Evolutionary conservation across 371 early-diverging fungal genomes (phyloP).

Genomic region (Enterospora canceri): DNA sequence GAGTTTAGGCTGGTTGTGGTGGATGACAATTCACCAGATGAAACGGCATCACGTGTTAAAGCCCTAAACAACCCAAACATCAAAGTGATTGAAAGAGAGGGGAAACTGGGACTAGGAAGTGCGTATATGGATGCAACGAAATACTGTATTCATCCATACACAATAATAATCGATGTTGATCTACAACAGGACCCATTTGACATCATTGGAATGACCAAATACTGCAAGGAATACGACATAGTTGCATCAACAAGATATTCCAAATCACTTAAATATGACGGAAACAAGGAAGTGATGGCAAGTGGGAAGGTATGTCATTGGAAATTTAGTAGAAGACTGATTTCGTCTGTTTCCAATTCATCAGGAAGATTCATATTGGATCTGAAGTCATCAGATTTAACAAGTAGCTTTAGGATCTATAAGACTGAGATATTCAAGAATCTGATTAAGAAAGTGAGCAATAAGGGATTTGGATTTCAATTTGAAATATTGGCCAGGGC

Average conservation of each 20-base stretch:
- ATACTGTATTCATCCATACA: constrained; percentile 75
- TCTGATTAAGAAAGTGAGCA: constrained; percentile 69
- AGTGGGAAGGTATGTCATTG: constrained; percentile 91
- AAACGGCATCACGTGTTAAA: constrained; percentile 78
- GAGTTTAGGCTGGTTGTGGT: constrained; percentile 89
- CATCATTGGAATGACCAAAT: constrained; percentile 60
- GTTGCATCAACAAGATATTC: constrained; percentile 76
- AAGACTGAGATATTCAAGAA: constrained; percentile 71
- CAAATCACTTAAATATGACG: neutral
- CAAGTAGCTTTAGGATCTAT: constrained; percentile 88
- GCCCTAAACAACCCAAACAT: constrained; percentile 56
- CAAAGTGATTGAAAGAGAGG: constrained; percentile 73
- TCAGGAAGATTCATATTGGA: constrained; percentile 75
- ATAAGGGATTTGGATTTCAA: constrained; percentile 94
- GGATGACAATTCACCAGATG: constrained; percentile 94
- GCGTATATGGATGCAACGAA: constrained; percentile 87
- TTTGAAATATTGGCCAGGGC: constrained; percentile 98
- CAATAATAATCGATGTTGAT: constrained; percentile 95
- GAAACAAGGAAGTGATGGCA: constrained; percentile 25
- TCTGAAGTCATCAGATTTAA: constrained; percentile 75
- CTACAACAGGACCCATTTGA: constrained; percentile 82
- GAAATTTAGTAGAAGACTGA: constrained; percentile 84
- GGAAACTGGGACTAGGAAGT: constrained; percentile 85
- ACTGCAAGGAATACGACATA: constrained; percentile 70
- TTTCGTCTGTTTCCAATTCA: constrained; percentile 86